Base-by-base conservation (phyloP, 768 basidiomycete genomes). In the Austroboletus festivus region DNA sequence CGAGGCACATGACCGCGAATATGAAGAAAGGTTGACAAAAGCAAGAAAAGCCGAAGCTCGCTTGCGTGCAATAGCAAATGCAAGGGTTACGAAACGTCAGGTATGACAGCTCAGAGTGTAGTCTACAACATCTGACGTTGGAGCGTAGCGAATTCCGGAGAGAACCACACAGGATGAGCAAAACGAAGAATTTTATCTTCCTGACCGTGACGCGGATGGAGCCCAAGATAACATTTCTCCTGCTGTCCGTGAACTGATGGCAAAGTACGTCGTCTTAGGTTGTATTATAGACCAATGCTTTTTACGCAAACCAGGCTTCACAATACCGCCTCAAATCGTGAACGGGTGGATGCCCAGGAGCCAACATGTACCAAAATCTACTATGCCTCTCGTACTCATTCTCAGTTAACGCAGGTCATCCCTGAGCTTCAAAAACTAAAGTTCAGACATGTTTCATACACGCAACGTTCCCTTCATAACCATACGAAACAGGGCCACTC, bases 341-440 rank as follows among this genome's bases (percentile, higher is more conserved):
- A 58, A 18, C 49, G 28, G 19, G 30, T 34, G 9, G 52, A 53
- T 24, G 47, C 56, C 24, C 71, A 71, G 38, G 83, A 83, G 48
- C 75, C 76, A 15, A 75, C 77, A 4, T 88, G 86, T 60, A 86
- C 81, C 31, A 89, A 92, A 74, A 85, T 98, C 51, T 96, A 83
- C 65, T 96, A 94, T 61, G 89, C 94, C 0, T 98, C 96, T 0
- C 77, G 95, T 26, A 99, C 95, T 1, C 95, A 99, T 68, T 94
- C 94, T 2, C 95, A 99, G 60, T 79, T 99, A 4, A 77, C 93
- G 2, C 95, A 99, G 64, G 77, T 98, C 4, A 74, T 93, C 16
- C 85, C 87, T 4, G 96, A 99, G 61, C 73, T 97, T 10, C 76
- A 72, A 34, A 86, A 82, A 57, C 78, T 95, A n/a, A 74, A 74